Conservation (phyloP, 78 protist species). For the Pirum gemmata region DNA sequence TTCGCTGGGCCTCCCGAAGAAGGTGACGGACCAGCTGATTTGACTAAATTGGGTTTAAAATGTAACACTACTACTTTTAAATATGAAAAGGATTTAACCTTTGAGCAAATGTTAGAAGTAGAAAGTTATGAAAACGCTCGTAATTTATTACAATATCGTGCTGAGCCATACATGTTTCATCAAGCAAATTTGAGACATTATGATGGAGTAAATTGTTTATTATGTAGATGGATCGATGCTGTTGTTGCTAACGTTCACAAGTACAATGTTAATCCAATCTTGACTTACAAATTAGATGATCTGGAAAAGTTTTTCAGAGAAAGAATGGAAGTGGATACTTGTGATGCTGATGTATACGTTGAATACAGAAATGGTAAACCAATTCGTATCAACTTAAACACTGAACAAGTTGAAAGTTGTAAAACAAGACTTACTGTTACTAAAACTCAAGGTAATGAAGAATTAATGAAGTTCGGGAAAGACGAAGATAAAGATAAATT, state of each 20-base stretch:
- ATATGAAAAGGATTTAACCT: neutral
- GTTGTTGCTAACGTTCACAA: neutral
- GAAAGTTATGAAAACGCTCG: neutral
- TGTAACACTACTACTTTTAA: neutral
- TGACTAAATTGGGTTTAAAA: no score
- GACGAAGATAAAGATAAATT: neutral
- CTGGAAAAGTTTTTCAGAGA: slow-evolving; percentile 5
- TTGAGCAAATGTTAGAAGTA: slow-evolving; percentile 17
- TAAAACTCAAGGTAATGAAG: neutral
- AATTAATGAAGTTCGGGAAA: neutral
- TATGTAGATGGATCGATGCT: slow-evolving; percentile 7
- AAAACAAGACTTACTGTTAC: neutral
- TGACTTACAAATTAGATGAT: slow-evolving; percentile 32
- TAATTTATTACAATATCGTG: neutral
- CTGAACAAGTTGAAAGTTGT: neutral
- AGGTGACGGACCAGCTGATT: no score
- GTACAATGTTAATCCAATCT: slow-evolving; percentile 2
- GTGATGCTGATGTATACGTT: neutral
- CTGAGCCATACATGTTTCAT: slow-evolving; percentile 40
- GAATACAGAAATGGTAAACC: slow-evolving; percentile 10
- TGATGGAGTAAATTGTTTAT: neutral
- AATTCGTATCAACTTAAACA: neutral
- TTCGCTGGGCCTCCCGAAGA: neutral
- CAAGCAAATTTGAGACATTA: neutral
- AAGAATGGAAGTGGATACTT: slow-evolving; percentile 8